Base-by-base conservation (phyloP, 139 green algal genomes). In the Micractinium sp. region DNA sequence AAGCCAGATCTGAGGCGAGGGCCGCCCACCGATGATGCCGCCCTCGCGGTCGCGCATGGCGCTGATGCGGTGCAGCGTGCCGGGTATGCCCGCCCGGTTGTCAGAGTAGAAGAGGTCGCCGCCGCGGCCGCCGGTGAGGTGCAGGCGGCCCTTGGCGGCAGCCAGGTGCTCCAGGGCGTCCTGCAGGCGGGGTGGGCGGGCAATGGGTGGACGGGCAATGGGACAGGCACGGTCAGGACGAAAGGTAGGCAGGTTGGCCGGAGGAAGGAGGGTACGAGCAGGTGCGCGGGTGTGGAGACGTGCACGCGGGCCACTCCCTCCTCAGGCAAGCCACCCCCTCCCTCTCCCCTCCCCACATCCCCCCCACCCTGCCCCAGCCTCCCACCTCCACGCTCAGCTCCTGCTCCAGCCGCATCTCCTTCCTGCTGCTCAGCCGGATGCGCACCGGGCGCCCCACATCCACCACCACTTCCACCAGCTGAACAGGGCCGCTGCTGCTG, bases 11-110 rank as follows among this genome's bases (percentile, higher is more conserved):
- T 9, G 9, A 56, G 47, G 47, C 5, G 47, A 56, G 47, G 7
- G 9, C 75, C 75, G n/a, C 75, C 19, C 20, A 81, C 75, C 96
- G 14, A 98, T 81, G 7, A 98, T 85, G 20, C 85, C 56, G 20
- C 93, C 95, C 53, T 88, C 66, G 19, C 96, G 85, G 90, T 97
- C 97, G 22, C 94, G 92, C 74, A 99, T 98, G 91, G 93, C 96
- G 90, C 89, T 96, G 91, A 99, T 98, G 88, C 97, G 95, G 92
- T 99, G 97, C 90, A 99, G 92, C 41, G 97, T 99, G 67, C 95
- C 90, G 86, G 98, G 95, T 73, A 99, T 98, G 67, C 98, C 98
- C 16, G 97, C 96, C 31, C 96, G 66, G 85, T 99, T 99, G 94
- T 99, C 97, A 1, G 85, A 94, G 29, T 95, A 96, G 92, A 99